Evolutionary conservation across 192 early-diverging fungal species (phyloP).

Genomic region (Backusella tuberculispora): DNA sequence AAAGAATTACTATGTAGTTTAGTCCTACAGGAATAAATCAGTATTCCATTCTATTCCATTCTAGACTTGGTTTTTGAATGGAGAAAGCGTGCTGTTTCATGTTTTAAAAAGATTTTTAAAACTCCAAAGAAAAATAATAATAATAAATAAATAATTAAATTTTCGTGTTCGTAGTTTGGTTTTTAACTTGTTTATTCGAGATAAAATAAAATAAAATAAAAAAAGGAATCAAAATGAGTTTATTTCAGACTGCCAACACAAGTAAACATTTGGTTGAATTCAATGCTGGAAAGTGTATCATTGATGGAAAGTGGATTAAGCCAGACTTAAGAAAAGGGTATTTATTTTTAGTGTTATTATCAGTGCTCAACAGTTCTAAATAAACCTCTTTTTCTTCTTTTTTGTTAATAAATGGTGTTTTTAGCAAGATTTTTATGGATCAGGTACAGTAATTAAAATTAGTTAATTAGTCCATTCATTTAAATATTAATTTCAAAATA

Average conservation of each 20-base stretch:
- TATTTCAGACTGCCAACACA: slow-evolving; percentile 36
- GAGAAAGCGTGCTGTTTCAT: not conserved
- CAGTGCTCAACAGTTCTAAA: not conserved
- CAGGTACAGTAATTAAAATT: slow-evolving; percentile 39
- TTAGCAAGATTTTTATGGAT: slow-evolving; percentile 65
- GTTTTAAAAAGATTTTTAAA: not conserved
- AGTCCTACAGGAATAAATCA: no score
- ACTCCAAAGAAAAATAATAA: not conserved
- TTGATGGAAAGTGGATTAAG: slow-evolving; percentile 68
- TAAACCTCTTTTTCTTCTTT: not conserved
- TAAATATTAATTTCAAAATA: no score
- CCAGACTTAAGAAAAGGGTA: slow-evolving; percentile 58
- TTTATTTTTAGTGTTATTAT: not conserved
- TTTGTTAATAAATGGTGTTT: slow-evolving; percentile 9
- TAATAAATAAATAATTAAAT: not conserved
- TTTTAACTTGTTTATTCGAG: no score
- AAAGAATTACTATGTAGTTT: no score
- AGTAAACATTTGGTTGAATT: slow-evolving; percentile 55
- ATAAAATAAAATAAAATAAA: no score
- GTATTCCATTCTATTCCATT: not conserved
- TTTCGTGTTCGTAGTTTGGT: not conserved
- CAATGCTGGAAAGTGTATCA: slow-evolving; percentile 72
- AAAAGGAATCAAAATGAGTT: slow-evolving; percentile 29
- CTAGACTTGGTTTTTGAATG: not conserved
- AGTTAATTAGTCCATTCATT: not conserved